Percentiles rank a stretch among this genome's conserved stretches.
Conservation (phyloP, 345 rosid genomes). For the Eucalyptus lansdowneana region DNA sequence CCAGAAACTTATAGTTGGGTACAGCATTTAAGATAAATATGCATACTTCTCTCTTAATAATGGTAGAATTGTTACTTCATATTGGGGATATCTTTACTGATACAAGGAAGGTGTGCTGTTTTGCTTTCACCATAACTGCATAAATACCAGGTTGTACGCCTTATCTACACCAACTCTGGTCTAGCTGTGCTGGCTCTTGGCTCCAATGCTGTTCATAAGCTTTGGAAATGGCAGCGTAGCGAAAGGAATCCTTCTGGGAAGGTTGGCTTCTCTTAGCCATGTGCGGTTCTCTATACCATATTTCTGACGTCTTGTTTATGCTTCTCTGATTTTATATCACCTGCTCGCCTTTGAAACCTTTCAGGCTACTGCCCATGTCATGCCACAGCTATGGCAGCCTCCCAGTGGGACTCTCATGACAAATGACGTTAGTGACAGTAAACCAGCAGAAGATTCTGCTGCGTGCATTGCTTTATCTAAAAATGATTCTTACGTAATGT, state of each 20-base stretch:
- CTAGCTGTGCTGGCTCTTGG: slow-evolving; percentile 43
- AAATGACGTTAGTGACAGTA: slow-evolving; percentile 50
- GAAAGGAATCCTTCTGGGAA: slow-evolving; percentile 41
- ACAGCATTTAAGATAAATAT: neutral
- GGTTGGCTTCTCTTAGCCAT: slow-evolving; percentile 16
- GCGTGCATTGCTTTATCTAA: slow-evolving; percentile 87
- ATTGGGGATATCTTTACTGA: neutral
- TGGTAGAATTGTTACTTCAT: neutral
- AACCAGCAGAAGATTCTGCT: slow-evolving; percentile 57
- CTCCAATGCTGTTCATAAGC: slow-evolving; percentile 50
- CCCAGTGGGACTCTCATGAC: slow-evolving; percentile 65
- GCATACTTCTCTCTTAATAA: neutral
- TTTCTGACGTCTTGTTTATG: neutral
- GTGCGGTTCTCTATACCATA: neutral
- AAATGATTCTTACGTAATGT: slow-evolving; percentile 84
- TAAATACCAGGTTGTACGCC: slow-evolving; percentile 27
- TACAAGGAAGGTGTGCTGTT: neutral
- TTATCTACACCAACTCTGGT: slow-evolving; percentile 53
- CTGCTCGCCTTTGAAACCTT: neutral
- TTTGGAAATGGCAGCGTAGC: slow-evolving; percentile 62
- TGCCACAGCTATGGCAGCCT: slow-evolving; percentile 81
- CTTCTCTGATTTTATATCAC: neutral
- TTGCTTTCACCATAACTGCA: neutral
- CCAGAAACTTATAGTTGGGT: neutral
- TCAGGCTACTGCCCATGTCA: slow-evolving; percentile 52